phyloP scores from a whole-genome alignment of 768 basidiomycete species.

The Gloeostereum incarnatum region DNA sequence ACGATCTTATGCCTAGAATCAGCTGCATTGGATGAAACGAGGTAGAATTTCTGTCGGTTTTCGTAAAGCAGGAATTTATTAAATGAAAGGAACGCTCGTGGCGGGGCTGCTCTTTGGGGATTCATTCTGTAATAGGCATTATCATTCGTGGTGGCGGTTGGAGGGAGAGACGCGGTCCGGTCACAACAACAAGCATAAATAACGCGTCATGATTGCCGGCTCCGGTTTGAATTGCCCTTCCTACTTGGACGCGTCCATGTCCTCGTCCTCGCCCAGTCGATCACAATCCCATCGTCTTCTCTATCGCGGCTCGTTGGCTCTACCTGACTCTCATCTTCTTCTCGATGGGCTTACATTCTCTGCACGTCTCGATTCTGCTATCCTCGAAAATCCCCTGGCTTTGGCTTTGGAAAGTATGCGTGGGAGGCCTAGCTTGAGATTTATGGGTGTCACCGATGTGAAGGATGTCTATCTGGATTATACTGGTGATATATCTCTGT shows the following conservation, averaged over 20 bases:
- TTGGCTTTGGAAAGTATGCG: slow-evolving; percentile 77
- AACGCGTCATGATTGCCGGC: no score
- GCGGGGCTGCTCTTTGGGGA: no score
- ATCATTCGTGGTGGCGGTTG: no score
- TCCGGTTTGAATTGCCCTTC: no score
- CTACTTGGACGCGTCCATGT: no score
- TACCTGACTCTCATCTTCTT: slow-evolving; percentile 62
- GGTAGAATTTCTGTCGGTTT: slow-evolving; percentile 82
- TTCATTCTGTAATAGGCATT: no score
- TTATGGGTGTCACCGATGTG: slow-evolving; percentile 44
- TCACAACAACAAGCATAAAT: no score
- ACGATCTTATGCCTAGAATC: slow-evolving; percentile 86
- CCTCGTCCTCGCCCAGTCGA: no score
- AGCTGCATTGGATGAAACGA: slow-evolving; percentile 84
- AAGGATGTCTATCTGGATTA: slow-evolving; percentile 53
- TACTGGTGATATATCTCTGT: slow-evolving; percentile 40
- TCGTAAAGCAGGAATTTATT: slow-evolving; percentile 95
- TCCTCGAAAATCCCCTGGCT: slow-evolving; percentile 63
- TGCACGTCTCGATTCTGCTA: slow-evolving; percentile 33
- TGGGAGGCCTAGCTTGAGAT: slow-evolving; percentile 52
- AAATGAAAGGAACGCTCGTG: slow-evolving; percentile 27
- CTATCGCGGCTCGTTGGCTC: slow-evolving; percentile 65
- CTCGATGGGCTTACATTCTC: slow-evolving; percentile 72
- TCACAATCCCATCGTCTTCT: slow-evolving; percentile 57
- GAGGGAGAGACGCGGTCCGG: no score